A percentile compares a stretch with the other conserved stretches of the same genome.
phyloP scores from a whole-genome alignment of 805 yeast species.

The Monosporozyma aquatica region DNA sequence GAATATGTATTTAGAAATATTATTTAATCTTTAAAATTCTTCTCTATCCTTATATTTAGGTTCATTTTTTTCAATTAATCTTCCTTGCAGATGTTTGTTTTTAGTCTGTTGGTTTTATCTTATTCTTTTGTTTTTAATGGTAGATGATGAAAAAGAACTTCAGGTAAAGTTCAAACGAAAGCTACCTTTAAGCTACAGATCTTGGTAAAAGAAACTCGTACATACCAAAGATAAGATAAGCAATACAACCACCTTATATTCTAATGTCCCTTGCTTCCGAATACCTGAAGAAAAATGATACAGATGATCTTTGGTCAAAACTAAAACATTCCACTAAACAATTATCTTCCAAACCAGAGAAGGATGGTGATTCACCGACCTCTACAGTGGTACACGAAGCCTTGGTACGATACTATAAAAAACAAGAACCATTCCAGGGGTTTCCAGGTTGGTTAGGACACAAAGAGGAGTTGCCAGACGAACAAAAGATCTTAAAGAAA shows the following conservation, averaged over 20 bases:
- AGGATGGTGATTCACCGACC: conserved; percentile 35
- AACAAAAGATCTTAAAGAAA: conserved; percentile 24
- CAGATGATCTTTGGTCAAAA: conserved; percentile 27
- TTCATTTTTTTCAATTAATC: too few relatives aligned
- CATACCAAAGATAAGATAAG: too few relatives aligned
- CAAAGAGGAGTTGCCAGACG: conserved; percentile 28
- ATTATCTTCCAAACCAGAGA: conserved; percentile 28
- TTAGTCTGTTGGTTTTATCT: too few relatives aligned
- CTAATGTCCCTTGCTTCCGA: conserved; percentile 2
- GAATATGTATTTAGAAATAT: background rate
- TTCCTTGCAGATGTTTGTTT: too few relatives aligned
- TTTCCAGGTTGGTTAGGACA: conserved; percentile 33
- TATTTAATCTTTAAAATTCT: background rate
- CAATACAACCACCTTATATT: too few relatives aligned
- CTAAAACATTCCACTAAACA: conserved; percentile 26
- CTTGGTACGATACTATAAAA: conserved; percentile 33
- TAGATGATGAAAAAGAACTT: too few relatives aligned
- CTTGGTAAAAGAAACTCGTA: too few relatives aligned
- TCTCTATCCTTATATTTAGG: too few relatives aligned
- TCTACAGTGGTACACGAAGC: conserved; percentile 40
- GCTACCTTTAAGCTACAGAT: too few relatives aligned
- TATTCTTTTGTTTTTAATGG: too few relatives aligned
- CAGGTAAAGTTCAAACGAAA: too few relatives aligned
- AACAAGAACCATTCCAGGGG: conserved; percentile 28
- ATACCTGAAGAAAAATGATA: conserved; percentile 8